Conservation (phyloP, 176 grass and related monocot genomes). For the Phragmites australis region DNA sequence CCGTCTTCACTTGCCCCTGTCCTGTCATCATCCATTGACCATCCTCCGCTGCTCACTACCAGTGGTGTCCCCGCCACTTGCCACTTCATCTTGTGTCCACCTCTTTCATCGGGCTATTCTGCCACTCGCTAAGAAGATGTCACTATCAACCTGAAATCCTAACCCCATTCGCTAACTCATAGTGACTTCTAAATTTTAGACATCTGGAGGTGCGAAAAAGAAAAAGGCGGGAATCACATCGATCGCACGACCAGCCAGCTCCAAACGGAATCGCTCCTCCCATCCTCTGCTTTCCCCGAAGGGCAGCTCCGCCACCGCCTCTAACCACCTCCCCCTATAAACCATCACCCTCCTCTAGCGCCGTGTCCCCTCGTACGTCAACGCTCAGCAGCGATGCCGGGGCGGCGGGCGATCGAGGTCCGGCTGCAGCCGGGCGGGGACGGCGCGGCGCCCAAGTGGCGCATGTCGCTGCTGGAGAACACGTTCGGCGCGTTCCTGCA, state of each 20-base stretch:
- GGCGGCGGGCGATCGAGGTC: conserved; percentile 72
- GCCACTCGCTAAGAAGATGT: too few species aligned
- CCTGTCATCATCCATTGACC: too few species aligned
- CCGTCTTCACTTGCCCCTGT: too few species aligned
- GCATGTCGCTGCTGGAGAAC: conserved; percentile 72
- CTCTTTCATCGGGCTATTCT: too few species aligned
- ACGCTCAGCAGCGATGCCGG: conserved; percentile 48
- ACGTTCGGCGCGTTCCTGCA: conserved; percentile 57
- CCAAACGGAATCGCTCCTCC: conserved; percentile 47
- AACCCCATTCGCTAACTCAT: too few species aligned
- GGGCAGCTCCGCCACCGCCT: conserved; percentile 16
- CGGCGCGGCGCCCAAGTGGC: conserved; percentile 56
- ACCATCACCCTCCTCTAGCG: not conserved
- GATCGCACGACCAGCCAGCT: conserved; percentile 15
- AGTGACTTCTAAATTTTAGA: too few species aligned
- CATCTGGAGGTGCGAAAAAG: too few species aligned
- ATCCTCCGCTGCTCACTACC: too few species aligned
- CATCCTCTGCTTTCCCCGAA: conserved; percentile 52
- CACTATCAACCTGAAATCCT: too few species aligned
- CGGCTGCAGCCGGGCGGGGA: conserved; percentile 29
- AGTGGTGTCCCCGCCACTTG: too few species aligned
- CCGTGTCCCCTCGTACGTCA: not conserved
- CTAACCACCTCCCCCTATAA: not conserved
- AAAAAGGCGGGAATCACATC: conserved; percentile 49
- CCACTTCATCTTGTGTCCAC: too few species aligned